Evolutionary conservation across 2,329 filamentous ascomycete genomes (phyloP).

Genomic region (Cordyceps fumosorosea): DNA sequence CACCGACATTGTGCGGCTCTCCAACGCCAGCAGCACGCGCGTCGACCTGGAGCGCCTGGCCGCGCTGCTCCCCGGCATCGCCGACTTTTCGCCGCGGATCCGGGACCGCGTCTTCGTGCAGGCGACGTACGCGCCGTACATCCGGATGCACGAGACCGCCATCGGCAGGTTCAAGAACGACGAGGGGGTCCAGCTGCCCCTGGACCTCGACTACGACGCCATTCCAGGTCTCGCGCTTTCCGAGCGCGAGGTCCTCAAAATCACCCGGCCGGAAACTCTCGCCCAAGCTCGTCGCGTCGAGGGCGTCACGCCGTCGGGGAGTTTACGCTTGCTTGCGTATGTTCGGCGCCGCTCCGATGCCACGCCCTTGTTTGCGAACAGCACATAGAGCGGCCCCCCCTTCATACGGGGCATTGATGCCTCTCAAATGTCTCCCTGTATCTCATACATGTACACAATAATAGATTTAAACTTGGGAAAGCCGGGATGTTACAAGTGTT

Average conservation of each 20-base stretch:
- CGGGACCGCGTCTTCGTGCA: constrained; percentile 70
- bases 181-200: constrained; percentile 65
- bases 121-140: constrained; percentile 80
- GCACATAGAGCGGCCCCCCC: background rate
- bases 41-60: constrained; percentile 47
- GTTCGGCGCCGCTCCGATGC: constrained; percentile 35
- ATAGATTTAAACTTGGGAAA: background rate
- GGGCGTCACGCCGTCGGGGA: constrained; percentile 60
- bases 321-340: constrained; percentile 54
- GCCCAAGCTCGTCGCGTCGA: constrained; percentile 86
- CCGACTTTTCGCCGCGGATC: constrained; percentile 50
- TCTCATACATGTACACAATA: background rate
- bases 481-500: background rate
- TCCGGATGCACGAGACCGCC: constrained; percentile 62
- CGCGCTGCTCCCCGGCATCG: constrained; percentile 49
- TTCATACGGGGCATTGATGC: no score
- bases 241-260: constrained; percentile 65
- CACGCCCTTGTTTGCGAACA: background rate
- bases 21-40: constrained; percentile 41
- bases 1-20: constrained; percentile 70
- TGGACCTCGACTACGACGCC: constrained; percentile 66
- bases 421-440: background rate
- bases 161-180: constrained; percentile 66
- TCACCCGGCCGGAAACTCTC: constrained; percentile 72
- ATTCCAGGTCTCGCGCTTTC: constrained; percentile 72